Percentiles rank a stretch among this genome's conserved stretches.
Evolutionary conservation across 441 rosid species (phyloP).

Genomic region (Populus hybrid): DNA sequence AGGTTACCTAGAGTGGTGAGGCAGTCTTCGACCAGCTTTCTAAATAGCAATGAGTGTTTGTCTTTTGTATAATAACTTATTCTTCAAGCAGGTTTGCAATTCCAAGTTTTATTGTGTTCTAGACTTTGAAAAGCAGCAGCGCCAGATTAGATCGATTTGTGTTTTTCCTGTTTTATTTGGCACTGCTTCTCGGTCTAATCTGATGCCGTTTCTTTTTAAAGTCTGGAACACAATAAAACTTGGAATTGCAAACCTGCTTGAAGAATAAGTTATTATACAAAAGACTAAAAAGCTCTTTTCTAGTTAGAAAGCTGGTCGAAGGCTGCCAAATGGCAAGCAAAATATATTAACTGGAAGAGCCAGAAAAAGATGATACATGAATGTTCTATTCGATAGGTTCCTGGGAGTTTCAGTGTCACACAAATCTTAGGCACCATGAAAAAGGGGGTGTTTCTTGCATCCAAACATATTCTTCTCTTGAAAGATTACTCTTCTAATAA

Average conservation of each 20-base stretch:
- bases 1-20: no score
- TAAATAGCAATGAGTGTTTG: neutral
- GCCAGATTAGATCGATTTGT: neutral
- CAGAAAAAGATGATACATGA: no score
- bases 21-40: neutral
- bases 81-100: neutral
- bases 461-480: no score
- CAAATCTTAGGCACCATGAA: no score
- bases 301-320: neutral
- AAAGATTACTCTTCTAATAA: no score
- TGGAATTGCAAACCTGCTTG: neutral
- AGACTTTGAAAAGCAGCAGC: neutral
- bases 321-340: neutral
- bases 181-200: neutral
- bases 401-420: no score
- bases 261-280: neutral
- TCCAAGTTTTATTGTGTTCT: neutral
- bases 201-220: neutral
- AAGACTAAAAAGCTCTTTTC: neutral
- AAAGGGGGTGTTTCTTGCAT: no score
- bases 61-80: neutral
- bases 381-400: no score
- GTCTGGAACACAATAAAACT: neutral
- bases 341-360: no score
- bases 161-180: neutral